Conservation (phyloP, 129 eudicot genomes). For the Lonicera japonica region DNA sequence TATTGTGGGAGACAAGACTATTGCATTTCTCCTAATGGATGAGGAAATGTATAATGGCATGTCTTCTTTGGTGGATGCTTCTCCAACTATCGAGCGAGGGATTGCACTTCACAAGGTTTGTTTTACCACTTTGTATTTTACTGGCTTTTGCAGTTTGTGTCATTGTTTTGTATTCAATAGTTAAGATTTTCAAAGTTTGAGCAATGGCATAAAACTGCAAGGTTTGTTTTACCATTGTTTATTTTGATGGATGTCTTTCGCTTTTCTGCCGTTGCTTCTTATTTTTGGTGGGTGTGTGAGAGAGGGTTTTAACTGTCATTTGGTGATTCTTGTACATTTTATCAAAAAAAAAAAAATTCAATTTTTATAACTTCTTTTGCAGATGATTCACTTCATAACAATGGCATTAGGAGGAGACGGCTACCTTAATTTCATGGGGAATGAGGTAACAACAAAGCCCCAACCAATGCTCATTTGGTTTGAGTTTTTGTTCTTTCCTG, state of each 20-base stretch:
- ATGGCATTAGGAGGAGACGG: conserved; percentile 99
- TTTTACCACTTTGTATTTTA: conserved; percentile 7
- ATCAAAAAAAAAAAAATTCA: no score
- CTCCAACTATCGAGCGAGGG: conserved; percentile 86
- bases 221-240: no score
- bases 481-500: no score
- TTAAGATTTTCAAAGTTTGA: background rate
- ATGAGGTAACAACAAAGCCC: conserved; percentile 53
- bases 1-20: conserved; percentile 93
- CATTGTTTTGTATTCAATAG: background rate
- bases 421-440: conserved; percentile 99
- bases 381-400: conserved; percentile 97
- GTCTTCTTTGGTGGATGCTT: conserved; percentile 77
- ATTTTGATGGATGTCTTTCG: background rate
- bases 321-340: background rate
- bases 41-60: conserved; percentile 90
- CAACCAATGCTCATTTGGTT: background rate
- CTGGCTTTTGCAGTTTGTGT: background rate
- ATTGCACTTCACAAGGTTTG: conserved; percentile 96
- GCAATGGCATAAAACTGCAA: no score
- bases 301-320: background rate
- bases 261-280: background rate
- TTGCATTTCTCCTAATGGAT: conserved; percentile 92
- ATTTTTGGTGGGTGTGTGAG: background rate
- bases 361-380: conserved; percentile 12